These are phyloP conservation scores for Quercus aquifolioides DNA, from an alignment of 306 rosid species.

Conservation along the genomic window DNA sequence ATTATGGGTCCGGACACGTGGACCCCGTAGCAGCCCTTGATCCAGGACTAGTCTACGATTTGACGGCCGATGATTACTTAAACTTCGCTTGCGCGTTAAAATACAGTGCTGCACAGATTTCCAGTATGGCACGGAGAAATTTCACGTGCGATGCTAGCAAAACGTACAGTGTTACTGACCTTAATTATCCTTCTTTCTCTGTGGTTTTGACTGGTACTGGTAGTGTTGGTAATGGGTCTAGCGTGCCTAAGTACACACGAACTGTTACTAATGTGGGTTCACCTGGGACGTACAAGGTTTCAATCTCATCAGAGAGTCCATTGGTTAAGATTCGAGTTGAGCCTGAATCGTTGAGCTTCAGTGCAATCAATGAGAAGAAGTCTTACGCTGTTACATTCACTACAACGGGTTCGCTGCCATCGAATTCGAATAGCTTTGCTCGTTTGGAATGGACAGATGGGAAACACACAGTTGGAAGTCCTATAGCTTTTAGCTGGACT, in stretches of 20 bases:
- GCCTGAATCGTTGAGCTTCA: conserved; percentile 56
- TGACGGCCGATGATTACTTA: conserved; percentile 57
- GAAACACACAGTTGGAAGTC: conserved; percentile 55
- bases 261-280: conserved; percentile 66
- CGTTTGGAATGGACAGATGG: conserved; percentile 79
- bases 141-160: conserved; percentile 41
- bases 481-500: conserved; percentile 46
- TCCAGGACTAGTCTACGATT: conserved; percentile 82
- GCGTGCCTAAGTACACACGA: conserved; percentile 43
- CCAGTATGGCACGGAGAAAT: conserved; percentile 40
- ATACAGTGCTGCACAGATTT: conserved; percentile 37
- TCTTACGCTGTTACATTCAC: conserved; percentile 48
- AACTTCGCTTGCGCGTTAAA: conserved; percentile 64
- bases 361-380: conserved; percentile 55
- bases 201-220: conserved; percentile 39
- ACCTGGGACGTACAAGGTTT: conserved; percentile 46
- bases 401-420: neutral
- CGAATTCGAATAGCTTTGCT: conserved; percentile 36
- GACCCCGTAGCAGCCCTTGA: conserved; percentile 60
- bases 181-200: conserved; percentile 73
- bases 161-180: conserved; percentile 44
- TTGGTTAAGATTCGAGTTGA: conserved; percentile 46
- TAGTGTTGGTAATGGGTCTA: conserved; percentile 29
- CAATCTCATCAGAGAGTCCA: conserved; percentile 21
- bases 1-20: conserved; percentile 74